Percentiles rank a stretch among this genome's conserved stretches.
Evolutionary conservation across 2,329 filamentous ascomycete genomes (phyloP).

Genomic region (Reticulascus tulasneorum): DNA sequence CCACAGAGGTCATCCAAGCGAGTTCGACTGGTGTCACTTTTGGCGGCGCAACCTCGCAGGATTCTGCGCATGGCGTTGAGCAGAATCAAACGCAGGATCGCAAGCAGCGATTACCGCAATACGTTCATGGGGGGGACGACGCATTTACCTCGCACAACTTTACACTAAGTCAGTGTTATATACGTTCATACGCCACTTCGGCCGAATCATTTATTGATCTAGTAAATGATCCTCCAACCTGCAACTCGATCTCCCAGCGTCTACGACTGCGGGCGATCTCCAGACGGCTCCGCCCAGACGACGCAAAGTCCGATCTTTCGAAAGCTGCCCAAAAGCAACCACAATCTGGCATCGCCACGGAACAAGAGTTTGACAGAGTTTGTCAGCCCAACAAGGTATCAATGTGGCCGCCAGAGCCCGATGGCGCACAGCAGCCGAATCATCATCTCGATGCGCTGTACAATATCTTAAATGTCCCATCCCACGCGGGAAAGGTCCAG

Average conservation of each 20-base stretch:
- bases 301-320: not conserved
- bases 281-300: not conserved
- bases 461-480: constrained; percentile 35
- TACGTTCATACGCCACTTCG: constrained; percentile 50
- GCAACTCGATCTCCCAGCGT: constrained; percentile 22
- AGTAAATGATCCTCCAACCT: constrained; percentile 43
- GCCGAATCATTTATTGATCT: constrained; percentile 57
- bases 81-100: no score
- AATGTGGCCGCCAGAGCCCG: constrained; percentile 20
- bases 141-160: constrained; percentile 36
- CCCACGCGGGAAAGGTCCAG: constrained; percentile 28
- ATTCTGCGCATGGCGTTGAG: no score
- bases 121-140: constrained; percentile 47
- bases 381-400: constrained; percentile 1
- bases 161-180: constrained; percentile 49
- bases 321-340: not conserved
- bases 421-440: not conserved
- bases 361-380: not conserved
- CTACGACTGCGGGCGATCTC: constrained; percentile 39
- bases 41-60: no score
- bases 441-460: constrained; percentile 20
- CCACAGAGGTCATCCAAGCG: no score
- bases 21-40: no score
- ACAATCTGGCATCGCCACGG: not conserved
- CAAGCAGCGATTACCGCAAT: constrained; percentile 30